A percentile compares a stretch with the other conserved stretches of the same genome.
These are phyloP conservation scores for Trichomonascaceae sp. DNA, from an alignment of 1,139 yeast species.

Conservation along the genomic window DNA sequence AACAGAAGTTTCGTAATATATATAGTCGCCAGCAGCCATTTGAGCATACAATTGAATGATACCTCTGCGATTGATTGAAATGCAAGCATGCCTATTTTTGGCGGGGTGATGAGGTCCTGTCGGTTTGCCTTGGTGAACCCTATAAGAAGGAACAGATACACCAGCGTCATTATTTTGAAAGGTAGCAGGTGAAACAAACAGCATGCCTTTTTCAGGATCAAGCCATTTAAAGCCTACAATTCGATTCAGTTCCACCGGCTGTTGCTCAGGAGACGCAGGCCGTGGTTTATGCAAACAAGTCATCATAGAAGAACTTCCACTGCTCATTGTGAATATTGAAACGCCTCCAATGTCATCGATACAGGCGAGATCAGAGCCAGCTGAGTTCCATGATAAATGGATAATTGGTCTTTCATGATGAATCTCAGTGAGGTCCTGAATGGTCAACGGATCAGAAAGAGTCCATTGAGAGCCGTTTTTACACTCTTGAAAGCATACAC, in stretches of 20 bases:
- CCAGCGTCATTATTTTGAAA: conserved; percentile 7
- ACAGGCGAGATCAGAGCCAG: conserved; percentile 38
- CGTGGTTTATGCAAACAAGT: conserved; percentile 23
- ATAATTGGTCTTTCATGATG: conserved; percentile 26
- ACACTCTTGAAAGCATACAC: conserved; percentile 57
- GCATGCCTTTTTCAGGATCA: conserved; percentile 55
- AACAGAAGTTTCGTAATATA: conserved; percentile 28
- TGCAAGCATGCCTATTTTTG: conserved; percentile 63
- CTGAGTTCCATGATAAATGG: conserved; percentile 38
- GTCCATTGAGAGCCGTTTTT: conserved; percentile 62
- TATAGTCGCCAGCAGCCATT: conserved; percentile 21
- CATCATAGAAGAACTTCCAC: conserved; percentile 20
- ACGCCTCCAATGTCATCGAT: conserved; percentile 38
- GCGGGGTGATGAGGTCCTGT: conserved; percentile 66
- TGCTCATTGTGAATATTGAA: conserved; percentile 29
- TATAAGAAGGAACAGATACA: conserved; percentile 27
- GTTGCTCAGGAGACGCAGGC: conserved; percentile 12
- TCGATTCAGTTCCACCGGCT: conserved; percentile 24
- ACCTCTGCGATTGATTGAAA: conserved; percentile 62
- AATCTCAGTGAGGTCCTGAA: conserved; percentile 18
- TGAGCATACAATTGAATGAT: conserved; percentile 38
- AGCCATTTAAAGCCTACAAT: conserved; percentile 63
- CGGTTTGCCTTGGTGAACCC: conserved; percentile 51
- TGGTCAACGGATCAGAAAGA: conserved; percentile 46
- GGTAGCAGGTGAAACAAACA: conserved; percentile 26